Evolutionary conservation across 805 yeast genomes (phyloP).

Genomic region (Wickerhamomyces ciferrii): DNA sequence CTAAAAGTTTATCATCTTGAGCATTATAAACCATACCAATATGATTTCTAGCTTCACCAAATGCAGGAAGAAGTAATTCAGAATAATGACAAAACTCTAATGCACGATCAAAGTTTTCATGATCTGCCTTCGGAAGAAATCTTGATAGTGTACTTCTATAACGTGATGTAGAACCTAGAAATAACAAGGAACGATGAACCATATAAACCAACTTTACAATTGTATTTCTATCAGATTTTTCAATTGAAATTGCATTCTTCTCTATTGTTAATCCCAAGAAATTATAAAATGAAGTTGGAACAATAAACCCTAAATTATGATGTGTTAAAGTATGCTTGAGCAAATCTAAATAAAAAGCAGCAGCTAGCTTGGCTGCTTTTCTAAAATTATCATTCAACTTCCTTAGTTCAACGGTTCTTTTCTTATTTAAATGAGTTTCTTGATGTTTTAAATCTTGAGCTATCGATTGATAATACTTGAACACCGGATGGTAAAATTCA

Average conservation of each 20-base stretch:
- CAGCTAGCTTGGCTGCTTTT: conserved; percentile 42
- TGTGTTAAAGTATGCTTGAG: conserved; percentile 34
- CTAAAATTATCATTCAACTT: conserved; percentile 47
- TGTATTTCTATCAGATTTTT: conserved; percentile 5
- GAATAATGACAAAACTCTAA: conserved; percentile 46
- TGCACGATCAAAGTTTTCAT: conserved; percentile 38
- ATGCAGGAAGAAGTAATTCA: conserved; percentile 54
- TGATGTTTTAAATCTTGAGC: conserved; percentile 8
- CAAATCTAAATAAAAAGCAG: conserved; percentile 41
- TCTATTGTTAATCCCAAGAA: conserved; percentile 6
- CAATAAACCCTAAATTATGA: conserved; percentile 27
- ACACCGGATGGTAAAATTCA: conserved; percentile 58
- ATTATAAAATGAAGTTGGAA: conserved; percentile 14
- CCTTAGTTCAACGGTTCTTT: conserved; percentile 44
- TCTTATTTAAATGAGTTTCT: conserved; percentile 13
- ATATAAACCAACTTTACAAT: conserved; percentile 31
- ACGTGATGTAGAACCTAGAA: conserved; percentile 54
- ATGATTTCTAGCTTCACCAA: conserved; percentile 63
- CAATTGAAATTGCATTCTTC: conserved; percentile 6
- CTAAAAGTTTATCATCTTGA: conserved; percentile 11
- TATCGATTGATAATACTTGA: conserved; percentile 38
- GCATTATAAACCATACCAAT: conserved; percentile 51
- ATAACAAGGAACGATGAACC: conserved; percentile 43
- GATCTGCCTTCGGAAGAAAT: conserved; percentile 27
- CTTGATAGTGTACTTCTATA: conserved; percentile 38